Evolutionary conservation across 2,329 filamentous ascomycete species (phyloP).

Genomic region (Beauveria sp.): DNA sequence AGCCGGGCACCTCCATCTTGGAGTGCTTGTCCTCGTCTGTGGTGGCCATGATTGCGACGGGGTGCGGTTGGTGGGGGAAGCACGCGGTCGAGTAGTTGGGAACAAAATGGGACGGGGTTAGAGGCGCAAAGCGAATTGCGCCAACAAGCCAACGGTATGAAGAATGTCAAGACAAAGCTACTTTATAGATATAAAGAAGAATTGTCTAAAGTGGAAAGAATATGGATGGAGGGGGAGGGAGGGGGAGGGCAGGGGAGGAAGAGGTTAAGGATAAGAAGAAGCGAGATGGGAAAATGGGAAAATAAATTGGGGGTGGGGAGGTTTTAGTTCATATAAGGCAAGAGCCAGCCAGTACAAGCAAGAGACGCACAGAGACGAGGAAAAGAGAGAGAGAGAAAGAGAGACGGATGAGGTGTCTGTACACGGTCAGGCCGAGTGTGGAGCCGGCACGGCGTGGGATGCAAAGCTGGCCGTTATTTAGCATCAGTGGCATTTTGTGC

Average conservation of each 20-base stretch:
- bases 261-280: neutral
- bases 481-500: neutral
- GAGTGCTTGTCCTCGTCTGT: constrained; percentile 14
- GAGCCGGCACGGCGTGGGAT: constrained; percentile 3
- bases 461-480: constrained; percentile 8
- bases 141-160: neutral
- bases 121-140: constrained; percentile 6
- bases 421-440: constrained; percentile 9
- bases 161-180: neutral
- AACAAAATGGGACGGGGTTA: neutral
- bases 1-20: constrained; percentile 18
- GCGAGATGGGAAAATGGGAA: neutral
- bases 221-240: neutral
- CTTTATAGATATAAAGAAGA: neutral
- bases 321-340: constrained; percentile 3
- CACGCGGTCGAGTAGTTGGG: neutral
- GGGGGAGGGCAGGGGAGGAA: neutral
- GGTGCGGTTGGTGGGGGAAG: neutral
- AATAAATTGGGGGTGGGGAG: neutral
- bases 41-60: constrained; percentile 6
- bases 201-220: neutral
- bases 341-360: neutral
- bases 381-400: neutral
- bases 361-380: neutral
- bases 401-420: neutral